phyloP scores from a whole-genome alignment of 345 rosid species.

The sweet orange (Citrus sinensis) region DNA sequence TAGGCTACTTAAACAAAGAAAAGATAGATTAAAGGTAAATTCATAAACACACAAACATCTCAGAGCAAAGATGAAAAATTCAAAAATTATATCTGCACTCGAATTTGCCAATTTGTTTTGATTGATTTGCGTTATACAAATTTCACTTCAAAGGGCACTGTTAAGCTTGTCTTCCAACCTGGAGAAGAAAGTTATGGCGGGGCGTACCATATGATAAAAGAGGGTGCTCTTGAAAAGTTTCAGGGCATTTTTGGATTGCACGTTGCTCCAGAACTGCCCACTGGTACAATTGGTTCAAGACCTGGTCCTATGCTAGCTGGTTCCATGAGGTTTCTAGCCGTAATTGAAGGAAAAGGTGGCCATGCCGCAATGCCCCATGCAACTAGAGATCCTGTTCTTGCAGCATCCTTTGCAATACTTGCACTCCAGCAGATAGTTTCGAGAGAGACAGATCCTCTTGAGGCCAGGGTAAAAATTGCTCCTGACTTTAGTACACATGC shows the following conservation, averaged over 20 bases:
- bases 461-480: slow-evolving; percentile 26
- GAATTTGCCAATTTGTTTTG: not conserved
- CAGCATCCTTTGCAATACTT: slow-evolving; percentile 41
- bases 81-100: not conserved
- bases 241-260: slow-evolving; percentile 52
- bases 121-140: not conserved
- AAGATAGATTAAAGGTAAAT: slow-evolving; percentile 33
- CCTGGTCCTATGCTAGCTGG: slow-evolving; percentile 57
- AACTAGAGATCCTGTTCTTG: slow-evolving; percentile 41
- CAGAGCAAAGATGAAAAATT: not conserved
- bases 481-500: not conserved
- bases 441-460: slow-evolving; percentile 58
- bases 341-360: slow-evolving; percentile 44
- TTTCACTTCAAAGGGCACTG: slow-evolving; percentile 33
- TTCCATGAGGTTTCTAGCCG: slow-evolving; percentile 35
- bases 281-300: slow-evolving; percentile 42
- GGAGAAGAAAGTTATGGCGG: slow-evolving; percentile 55
- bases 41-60: not conserved
- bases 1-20: slow-evolving; percentile 32
- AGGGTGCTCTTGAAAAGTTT: slow-evolving; percentile 46
- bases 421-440: slow-evolving; percentile 56
- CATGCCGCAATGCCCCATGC: slow-evolving; percentile 47
- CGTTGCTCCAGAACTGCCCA: slow-evolving; percentile 31
- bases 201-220: slow-evolving; percentile 51
- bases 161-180: slow-evolving; percentile 63